These are phyloP conservation scores for Ramaria sp. DNA, from an alignment of 768 basidiomycete species.

Conservation along the genomic window DNA sequence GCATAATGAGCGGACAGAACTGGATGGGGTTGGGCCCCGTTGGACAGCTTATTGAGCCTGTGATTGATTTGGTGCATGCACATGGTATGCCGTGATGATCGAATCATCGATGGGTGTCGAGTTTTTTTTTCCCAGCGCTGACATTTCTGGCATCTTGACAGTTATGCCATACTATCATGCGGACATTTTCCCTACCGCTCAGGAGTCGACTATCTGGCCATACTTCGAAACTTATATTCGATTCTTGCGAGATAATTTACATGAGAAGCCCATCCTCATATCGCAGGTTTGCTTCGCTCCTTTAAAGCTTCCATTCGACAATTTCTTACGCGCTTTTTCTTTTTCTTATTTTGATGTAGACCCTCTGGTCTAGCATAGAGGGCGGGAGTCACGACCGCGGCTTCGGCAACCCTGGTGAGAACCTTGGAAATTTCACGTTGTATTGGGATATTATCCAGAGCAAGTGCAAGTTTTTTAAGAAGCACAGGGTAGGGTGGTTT, in stretches of 20 bases:
- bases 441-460: slow-evolving; percentile 9
- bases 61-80: slow-evolving; percentile 12
- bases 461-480: slow-evolving; percentile 4
- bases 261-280: slow-evolving; percentile 8
- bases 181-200: slow-evolving; percentile 6
- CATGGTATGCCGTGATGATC: no score
- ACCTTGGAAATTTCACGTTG: slow-evolving; percentile 9
- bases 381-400: slow-evolving; percentile 23
- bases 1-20: neutral
- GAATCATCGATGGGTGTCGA: no score
- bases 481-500: slow-evolving; percentile 8
- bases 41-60: slow-evolving; percentile 2
- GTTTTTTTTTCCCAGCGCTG: no score
- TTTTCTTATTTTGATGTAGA: slow-evolving; percentile 28
- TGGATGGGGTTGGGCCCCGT: slow-evolving; percentile 6
- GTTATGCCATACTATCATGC: slow-evolving; percentile 12
- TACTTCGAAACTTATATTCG: slow-evolving; percentile 10
- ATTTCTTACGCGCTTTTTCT: neutral
- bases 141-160: neutral
- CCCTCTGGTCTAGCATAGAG: slow-evolving; percentile 28
- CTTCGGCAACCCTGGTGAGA: slow-evolving; percentile 9
- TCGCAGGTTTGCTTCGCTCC: slow-evolving; percentile 1
- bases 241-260: slow-evolving; percentile 5
- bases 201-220: slow-evolving; percentile 3
- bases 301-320: neutral